These are phyloP conservation scores for Geoglossum cookeanum DNA, from an alignment of 2,329 filamentous ascomycete species.

Conservation along the genomic window DNA sequence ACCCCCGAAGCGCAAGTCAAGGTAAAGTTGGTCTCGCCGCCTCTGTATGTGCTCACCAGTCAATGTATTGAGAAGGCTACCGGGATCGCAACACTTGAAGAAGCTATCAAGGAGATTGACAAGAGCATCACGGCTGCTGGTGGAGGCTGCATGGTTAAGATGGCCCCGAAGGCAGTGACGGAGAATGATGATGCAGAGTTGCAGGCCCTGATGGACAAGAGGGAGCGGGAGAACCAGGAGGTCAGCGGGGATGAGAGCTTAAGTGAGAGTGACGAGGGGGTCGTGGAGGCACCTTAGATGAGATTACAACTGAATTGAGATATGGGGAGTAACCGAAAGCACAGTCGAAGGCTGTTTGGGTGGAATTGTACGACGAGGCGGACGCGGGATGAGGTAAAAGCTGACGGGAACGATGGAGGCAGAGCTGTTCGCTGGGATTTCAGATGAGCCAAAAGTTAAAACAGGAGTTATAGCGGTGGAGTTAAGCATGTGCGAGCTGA, in stretches of 20 bases:
- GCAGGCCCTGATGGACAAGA: slow-evolving; percentile 97
- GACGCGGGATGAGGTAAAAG: too few species aligned
- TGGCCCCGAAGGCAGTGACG: slow-evolving; percentile 97
- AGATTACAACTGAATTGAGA: too few species aligned
- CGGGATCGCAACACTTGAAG: slow-evolving; percentile 69
- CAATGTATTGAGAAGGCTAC: slow-evolving; percentile 84
- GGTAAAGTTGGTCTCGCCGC: slow-evolving; percentile 94
- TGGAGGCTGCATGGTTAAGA: slow-evolving; percentile 76
- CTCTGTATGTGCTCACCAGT: slow-evolving; percentile 87
- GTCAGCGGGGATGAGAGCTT: slow-evolving; percentile 94
- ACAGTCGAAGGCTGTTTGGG: too few species aligned
- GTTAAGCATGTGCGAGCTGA: too few species aligned
- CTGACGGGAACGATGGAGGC: too few species aligned
- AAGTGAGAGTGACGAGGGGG: slow-evolving; percentile 86
- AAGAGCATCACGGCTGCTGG: slow-evolving; percentile 59
- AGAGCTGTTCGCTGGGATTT: too few species aligned
- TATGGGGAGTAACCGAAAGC: too few species aligned
- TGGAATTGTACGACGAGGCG: too few species aligned
- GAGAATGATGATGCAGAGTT: slow-evolving; percentile 96
- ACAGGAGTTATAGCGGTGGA: too few species aligned
- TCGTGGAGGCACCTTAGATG: slow-evolving; percentile 26
- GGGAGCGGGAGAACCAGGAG: slow-evolving; percentile 91
- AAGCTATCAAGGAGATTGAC: slow-evolving; percentile 75
- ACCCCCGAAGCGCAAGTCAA: slow-evolving; percentile 88
- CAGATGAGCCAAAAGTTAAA: too few species aligned